Percentiles rank a stretch among this genome's conserved stretches.
Conservation (phyloP, 2,329 filamentous ascomycete genomes). For the Aschersonia sp. region DNA sequence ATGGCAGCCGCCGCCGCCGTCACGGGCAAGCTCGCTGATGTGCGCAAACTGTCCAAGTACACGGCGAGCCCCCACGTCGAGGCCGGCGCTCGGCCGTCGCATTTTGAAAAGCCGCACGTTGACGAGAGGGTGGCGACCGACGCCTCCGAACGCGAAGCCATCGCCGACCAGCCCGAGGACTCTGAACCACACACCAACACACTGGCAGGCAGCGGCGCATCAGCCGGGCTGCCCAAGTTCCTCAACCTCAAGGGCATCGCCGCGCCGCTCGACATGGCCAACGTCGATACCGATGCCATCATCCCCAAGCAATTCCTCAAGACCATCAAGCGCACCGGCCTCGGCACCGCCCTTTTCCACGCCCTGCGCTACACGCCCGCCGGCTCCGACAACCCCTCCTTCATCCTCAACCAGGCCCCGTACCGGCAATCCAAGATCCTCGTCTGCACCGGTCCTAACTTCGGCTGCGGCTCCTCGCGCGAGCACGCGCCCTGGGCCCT, state of each 20-base stretch:
- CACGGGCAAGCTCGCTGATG: constrained; percentile 80
- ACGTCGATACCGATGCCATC: constrained; percentile 97
- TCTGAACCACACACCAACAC: constrained; percentile 51
- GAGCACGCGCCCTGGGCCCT: constrained; percentile 97
- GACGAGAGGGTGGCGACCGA: constrained; percentile 38
- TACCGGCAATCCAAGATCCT: constrained; percentile 79
- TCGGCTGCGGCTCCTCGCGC: constrained; percentile 83
- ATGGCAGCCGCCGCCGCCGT: constrained; percentile 92
- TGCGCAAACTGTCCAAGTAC: constrained; percentile 61
- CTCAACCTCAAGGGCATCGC: constrained; percentile 72
- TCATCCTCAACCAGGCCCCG: constrained; percentile 81
- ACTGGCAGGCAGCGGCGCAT: constrained; percentile 20
- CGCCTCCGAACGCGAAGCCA: constrained; percentile 35
- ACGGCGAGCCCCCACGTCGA: constrained; percentile 45
- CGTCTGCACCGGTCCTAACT: constrained; percentile 83
- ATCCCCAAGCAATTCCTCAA: constrained; percentile 99
- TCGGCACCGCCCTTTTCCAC: constrained; percentile 79
- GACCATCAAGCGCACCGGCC: constrained; percentile 94
- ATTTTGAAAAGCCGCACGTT: constrained; percentile 27
- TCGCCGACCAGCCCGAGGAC: constrained; percentile 49
- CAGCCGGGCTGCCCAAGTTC: constrained; percentile 70
- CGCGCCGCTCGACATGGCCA: constrained; percentile 73
- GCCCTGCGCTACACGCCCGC: constrained; percentile 65
- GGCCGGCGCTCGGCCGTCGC: constrained; percentile 27
- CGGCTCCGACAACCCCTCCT: constrained; percentile 62